These are phyloP conservation scores for Gonium pectorale DNA, from an alignment of 139 green algal species.

Conservation along the genomic window DNA sequence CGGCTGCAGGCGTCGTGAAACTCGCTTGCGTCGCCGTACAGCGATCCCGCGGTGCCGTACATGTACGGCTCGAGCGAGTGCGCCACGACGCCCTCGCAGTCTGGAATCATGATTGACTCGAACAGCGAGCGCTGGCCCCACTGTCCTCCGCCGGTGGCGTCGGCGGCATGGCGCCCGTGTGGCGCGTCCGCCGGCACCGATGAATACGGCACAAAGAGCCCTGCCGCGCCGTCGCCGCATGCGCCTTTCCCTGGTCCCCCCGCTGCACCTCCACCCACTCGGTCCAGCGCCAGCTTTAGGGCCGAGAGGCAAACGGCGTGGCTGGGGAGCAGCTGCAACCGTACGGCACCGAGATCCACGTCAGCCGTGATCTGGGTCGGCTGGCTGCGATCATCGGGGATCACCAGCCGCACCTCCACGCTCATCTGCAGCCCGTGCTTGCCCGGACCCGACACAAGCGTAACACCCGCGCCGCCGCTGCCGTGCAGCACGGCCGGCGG, in stretches of 20 bases:
- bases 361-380: constrained; percentile 6
- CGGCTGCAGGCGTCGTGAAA: constrained; percentile 38
- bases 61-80: constrained; percentile 58
- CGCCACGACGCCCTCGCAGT: constrained; percentile 64
- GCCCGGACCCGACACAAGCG: constrained; percentile 9
- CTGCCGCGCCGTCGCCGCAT: not conserved
- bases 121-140: constrained; percentile 68
- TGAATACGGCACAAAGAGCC: too few relatives aligned
- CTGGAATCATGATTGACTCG: constrained; percentile 69
- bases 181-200: not conserved
- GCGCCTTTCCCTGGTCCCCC: too few relatives aligned
- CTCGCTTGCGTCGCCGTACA: constrained; percentile 23
- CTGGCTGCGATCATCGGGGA: not conserved
- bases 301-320: constrained; percentile 25
- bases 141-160: not conserved
- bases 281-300: not conserved
- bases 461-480: not conserved
- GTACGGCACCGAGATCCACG: not conserved
- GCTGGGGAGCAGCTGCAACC: constrained; percentile 29
- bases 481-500: not conserved
- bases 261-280: too few relatives aligned
- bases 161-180: not conserved
- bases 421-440: constrained; percentile 34
- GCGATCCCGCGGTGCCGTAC: not conserved
- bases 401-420: constrained; percentile 20